Base-by-base conservation (phyloP, 139 green algal genomes). In the Pedinophyceae sp. region DNA sequence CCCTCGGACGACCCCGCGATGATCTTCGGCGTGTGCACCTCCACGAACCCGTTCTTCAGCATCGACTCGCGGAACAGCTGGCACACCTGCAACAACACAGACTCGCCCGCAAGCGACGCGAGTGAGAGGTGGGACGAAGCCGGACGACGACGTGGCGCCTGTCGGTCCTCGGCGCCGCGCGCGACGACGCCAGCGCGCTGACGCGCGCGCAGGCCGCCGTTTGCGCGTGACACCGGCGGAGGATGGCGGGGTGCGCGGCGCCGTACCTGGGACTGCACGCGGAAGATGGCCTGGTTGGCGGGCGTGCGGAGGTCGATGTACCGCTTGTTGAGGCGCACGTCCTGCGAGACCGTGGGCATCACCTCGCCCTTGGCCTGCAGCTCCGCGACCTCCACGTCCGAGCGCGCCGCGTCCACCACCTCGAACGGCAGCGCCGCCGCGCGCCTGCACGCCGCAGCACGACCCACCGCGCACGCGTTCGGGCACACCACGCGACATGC, bases 21-120 rank as follows among this genome's bases (percentile, higher is more conserved):
- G 22, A 92, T 73, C 70, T 97, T 97, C 25, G 91, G 91, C 1
- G 88, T 88, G 82, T 98, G 91, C 67, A 98, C 96, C 75, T 98
- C 91, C 30, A 86, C 61, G 67, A 98, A 89, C 52, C 75, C 77
- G 34, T 83, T 52, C 1, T 24, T 25, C 24, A 86, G 58, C 57
- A 97, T 66, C 18, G 61, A 55, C 46, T 87, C 75, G 27, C 81
- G 71, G 76, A 96, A 97, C 27, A 96, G 69, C 76, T 85, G 69
- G 17, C 26, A 54, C 30, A 50, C 45, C 38, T 16, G 13, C 13
- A 45, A 45, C 38, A 13, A 13, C 16, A 45, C 13, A 45, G 13
- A 13, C 38, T 45, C 13, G 16, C 13, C 38, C 38, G 13, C 16
- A 45, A 45, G 16, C 38, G n/a, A n/a, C n/a, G n/a, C n/a, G n/a